Percentiles rank a stretch among this genome's conserved stretches.
These are phyloP conservation scores for Triglochin maritima DNA, from an alignment of 106 monocot species.

Conservation along the genomic window DNA sequence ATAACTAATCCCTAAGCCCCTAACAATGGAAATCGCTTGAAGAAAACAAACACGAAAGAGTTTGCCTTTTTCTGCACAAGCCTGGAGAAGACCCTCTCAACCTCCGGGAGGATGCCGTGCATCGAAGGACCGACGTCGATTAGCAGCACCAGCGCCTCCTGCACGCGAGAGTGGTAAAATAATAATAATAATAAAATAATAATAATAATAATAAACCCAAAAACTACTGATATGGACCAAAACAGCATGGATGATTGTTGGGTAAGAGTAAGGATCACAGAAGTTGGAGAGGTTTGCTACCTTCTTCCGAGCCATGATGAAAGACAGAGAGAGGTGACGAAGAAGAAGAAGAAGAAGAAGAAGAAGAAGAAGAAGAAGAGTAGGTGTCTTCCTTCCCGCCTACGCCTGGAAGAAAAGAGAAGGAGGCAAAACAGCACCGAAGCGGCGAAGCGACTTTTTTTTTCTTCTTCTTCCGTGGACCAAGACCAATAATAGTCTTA, in stretches of 20 bases:
- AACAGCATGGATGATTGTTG: not conserved
- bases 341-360: not conserved
- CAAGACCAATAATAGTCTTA: not conserved
- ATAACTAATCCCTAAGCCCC: not conserved
- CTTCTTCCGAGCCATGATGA: slow-evolving; percentile 10
- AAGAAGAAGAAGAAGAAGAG: not conserved
- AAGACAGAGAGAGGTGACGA: not conserved
- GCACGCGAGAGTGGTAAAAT: not conserved
- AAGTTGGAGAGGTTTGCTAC: not conserved
- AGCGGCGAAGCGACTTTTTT: not conserved
- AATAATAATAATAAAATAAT: not conserved
- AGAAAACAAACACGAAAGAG: not conserved
- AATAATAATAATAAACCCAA: not conserved
- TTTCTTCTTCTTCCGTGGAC: not conserved
- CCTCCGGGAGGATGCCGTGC: slow-evolving; percentile 59
- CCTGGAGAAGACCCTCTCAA: slow-evolving; percentile 70
- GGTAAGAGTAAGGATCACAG: not conserved
- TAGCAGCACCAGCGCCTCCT: slow-evolving; percentile 78
- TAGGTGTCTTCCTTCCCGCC: slow-evolving; percentile 9
- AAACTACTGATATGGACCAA: not conserved
- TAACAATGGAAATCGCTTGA: not conserved
- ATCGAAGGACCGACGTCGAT: slow-evolving; percentile 89
- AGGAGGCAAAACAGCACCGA: not conserved
- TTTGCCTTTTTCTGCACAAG: slow-evolving; percentile 87
- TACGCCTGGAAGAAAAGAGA: not conserved